Evolutionary conservation across 2,329 filamentous ascomycete genomes (phyloP), one percentile per base, ranked within the genome.

Genomic region (Nemania diffusa): DNA sequence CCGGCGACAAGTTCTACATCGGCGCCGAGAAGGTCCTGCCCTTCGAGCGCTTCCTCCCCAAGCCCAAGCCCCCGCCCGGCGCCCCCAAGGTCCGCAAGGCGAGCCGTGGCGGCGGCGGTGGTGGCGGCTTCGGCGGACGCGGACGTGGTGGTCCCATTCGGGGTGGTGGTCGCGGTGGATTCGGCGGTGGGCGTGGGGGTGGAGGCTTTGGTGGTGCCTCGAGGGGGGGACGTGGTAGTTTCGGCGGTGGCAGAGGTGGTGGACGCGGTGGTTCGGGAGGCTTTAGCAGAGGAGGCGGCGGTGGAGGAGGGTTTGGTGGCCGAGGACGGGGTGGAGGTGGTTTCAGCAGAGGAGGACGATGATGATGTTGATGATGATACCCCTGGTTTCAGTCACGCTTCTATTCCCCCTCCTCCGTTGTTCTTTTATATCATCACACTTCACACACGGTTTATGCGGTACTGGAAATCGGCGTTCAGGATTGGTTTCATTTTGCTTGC

Each of bases 1-100:
- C 90, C 70, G 96, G 96, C 79, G 96, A 98, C 86, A 97, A 97
- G 84, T 97, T 99, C 84, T 99, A 90, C 85, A 97, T 98, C 78
- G 92, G 91, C 75, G 88, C 90, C 77, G 96, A 98, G 84, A 99
- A 97, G 86, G 89, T 97, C 59, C 86, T 99, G 69, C 95, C 96
- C 51, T 84, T 98, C 75, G 96, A 99, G 82, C 94, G 92, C 86
- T 99, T 99, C 87, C 85, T 98, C 67, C 96, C 96, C 71, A 97
- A 94, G 86, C 95, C 95, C 62, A 97, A 97, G 85, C 84, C 85
- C 58, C 82, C 84, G 37, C 84, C 85, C 73, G 91, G 91, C 77
- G 88, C 90, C 82, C 81, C 84, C 71, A 86, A 86, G 82, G 80
- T 83, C 71, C 86, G 85, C 78, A 93, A 92, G 83, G 85, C 90